A percentile compares a stretch with the other conserved stretches of the same genome.
Evolutionary conservation across 345 rosid genomes (phyloP).

Genomic region (Pelargonium nanum): DNA sequence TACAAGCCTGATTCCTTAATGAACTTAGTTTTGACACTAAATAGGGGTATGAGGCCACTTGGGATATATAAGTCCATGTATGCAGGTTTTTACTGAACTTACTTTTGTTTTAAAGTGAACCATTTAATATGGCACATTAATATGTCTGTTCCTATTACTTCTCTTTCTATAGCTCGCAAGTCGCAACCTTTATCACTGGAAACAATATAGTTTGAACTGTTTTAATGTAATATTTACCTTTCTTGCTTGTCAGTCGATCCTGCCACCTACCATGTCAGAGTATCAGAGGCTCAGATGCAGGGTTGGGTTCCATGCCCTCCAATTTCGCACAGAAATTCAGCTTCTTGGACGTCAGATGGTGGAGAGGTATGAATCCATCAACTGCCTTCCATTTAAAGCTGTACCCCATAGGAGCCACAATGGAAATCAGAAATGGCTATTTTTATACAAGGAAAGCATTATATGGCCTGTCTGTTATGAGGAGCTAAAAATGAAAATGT

Average conservation of each 20-base stretch:
- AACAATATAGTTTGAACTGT: neutral
- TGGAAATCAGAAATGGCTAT: neutral
- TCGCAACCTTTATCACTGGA: neutral
- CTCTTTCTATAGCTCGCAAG: neutral
- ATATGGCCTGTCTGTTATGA: neutral
- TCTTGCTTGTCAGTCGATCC: slow-evolving; percentile 51
- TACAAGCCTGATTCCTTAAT: too few species aligned
- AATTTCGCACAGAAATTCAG: slow-evolving; percentile 76
- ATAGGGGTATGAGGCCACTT: neutral
- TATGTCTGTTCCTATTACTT: neutral
- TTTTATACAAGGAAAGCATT: neutral
- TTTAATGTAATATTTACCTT: slow-evolving; percentile 2
- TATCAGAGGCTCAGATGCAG: slow-evolving; percentile 95
- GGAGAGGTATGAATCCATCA: slow-evolving; percentile 48
- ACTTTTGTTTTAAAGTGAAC: neutral
- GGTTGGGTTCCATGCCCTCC: slow-evolving; percentile 92
- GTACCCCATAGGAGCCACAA: neutral
- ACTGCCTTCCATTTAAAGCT: neutral
- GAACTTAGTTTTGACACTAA: too few species aligned
- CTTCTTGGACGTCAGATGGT: slow-evolving; percentile 68
- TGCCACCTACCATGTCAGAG: slow-evolving; percentile 72
- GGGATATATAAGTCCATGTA: neutral
- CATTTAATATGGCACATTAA: neutral
- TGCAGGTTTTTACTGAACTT: neutral
- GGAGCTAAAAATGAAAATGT: neutral